Conservation (phyloP, 192 early-diverging fungal genomes). For the Rhizoclosmatium globosum region DNA sequence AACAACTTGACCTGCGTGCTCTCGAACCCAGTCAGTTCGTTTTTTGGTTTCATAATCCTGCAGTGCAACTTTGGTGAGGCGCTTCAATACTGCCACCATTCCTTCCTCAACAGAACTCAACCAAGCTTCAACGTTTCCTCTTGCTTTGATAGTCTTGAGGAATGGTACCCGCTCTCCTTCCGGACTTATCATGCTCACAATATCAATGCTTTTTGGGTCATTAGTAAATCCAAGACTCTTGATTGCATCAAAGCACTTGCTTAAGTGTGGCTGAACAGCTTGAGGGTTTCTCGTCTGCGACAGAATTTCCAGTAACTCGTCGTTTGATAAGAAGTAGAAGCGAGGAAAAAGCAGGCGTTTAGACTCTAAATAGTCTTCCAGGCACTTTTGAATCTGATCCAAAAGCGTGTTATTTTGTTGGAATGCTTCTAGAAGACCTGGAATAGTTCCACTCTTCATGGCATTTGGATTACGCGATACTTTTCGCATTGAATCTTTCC, state of each 20-base stretch:
- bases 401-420: constrained; percentile 65
- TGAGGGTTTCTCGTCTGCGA: constrained; percentile 71
- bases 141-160: constrained; percentile 66
- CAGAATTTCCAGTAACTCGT: constrained; percentile 67
- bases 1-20: constrained; percentile 67
- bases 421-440: constrained; percentile 65
- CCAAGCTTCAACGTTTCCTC: constrained; percentile 70
- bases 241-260: constrained; percentile 71
- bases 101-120: constrained; percentile 66
- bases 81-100: constrained; percentile 60
- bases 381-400: constrained; percentile 70
- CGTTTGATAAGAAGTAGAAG: constrained; percentile 70
- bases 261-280: constrained; percentile 68
- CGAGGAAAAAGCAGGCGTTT: constrained; percentile 68
- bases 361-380: constrained; percentile 68
- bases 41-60: constrained; percentile 60
- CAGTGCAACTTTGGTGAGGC: constrained; percentile 60
- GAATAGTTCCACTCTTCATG: constrained; percentile 67
- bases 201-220: constrained; percentile 68
- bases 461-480: constrained; percentile 66
- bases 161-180: constrained; percentile 67
- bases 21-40: constrained; percentile 60
- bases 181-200: constrained; percentile 63
- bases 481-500: constrained; percentile 71
- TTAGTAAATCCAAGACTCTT: constrained; percentile 64